Percentiles rank a stretch among this genome's conserved stretches.
These are phyloP conservation scores for Pezicula radicicola DNA, from an alignment of 2,329 filamentous ascomycete genomes.

Conservation along the genomic window DNA sequence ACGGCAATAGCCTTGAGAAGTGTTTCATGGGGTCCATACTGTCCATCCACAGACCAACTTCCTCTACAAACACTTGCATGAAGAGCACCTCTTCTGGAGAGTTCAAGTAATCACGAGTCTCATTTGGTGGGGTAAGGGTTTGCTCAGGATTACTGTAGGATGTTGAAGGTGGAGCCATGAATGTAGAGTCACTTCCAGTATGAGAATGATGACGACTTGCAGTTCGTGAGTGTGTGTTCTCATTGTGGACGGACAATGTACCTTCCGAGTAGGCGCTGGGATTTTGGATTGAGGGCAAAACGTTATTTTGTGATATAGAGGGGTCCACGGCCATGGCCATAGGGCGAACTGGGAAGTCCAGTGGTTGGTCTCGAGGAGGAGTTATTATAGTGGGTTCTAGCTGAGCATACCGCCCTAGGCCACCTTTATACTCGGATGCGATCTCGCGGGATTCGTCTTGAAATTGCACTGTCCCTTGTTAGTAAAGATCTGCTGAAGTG, in stretches of 20 bases:
- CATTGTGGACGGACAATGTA: constrained; percentile 18
- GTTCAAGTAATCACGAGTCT: constrained; percentile 61
- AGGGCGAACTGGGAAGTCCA: constrained; percentile 21
- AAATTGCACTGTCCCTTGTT: constrained; percentile 59
- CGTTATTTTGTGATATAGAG: constrained; percentile 16
- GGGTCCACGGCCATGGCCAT: constrained; percentile 10
- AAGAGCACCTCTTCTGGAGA: constrained; percentile 78
- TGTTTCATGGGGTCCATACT: constrained; percentile 82
- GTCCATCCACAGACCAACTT: constrained; percentile 94
- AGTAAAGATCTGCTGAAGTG: constrained; percentile 7
- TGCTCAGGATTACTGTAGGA: constrained; percentile 30
- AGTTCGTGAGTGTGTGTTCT: constrained; percentile 22
- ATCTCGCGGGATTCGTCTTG: constrained; percentile 87
- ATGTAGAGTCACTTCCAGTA: constrained; percentile 24
- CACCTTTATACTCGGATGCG: constrained; percentile 85
- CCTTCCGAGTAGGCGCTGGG: constrained; percentile 20
- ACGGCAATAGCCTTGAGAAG: constrained; percentile 82
- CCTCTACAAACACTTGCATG: constrained; percentile 89
- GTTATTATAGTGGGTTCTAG: constrained; percentile 36
- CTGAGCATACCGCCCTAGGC: constrained; percentile 67
- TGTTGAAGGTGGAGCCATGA: constrained; percentile 34
- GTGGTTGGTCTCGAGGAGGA: constrained; percentile 22
- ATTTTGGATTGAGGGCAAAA: constrained; percentile 27
- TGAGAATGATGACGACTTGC: constrained; percentile 28
- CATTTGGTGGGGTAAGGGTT: constrained; percentile 35